Evolutionary conservation across 495 filamentous ascomycete genomes (phyloP), one percentile per base, ranked within the genome.

Genomic region (Podospora sp.): DNA sequence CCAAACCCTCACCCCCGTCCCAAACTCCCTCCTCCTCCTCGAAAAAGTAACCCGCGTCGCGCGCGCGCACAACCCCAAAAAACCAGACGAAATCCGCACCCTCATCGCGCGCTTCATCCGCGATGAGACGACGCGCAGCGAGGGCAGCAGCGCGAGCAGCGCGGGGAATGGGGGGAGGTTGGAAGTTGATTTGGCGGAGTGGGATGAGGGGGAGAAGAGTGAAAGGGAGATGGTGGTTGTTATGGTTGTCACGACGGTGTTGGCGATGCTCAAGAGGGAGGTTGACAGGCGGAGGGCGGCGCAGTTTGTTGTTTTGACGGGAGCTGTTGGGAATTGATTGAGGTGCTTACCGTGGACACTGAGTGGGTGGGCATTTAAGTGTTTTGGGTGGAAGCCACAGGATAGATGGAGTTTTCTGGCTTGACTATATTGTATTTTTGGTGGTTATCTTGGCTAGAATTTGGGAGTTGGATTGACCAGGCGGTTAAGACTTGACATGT

Each of bases 231-330:
- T 84, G 64, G 74, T 75, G 7, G 74, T 81, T 69, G 75, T 75
- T 11, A 56, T 86, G n/a, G 78, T 86, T 9, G 80, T 87, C 8
- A 78, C 79, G 33, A 86, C 83, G 2, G 84, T 80, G 59, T 55
- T 87, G 63, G 70, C 82, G 6, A 86, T 88, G 85, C 65, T 88
- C 66, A 87, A 88, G 83, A 81, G 79, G 64, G 85, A 88, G 77
- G 75, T 87, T 65, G 86, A 88, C 72, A 24, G 50, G 6, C 18
- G 62, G 50, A 5, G 62, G 7, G 62, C 24, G 40, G 24, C 25
- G 60, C 46, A 52, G 40, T n/a, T 35, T 63, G 24, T 36, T 14
- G 21, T 62, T 24, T 82, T 86, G 35, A 72, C 67, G 7, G 76
- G 72, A 20, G 40, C 24, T 22, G 6, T 12, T 9, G 20, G 18